Conservation (phyloP, 2,329 filamentous ascomycete genomes). For the Fusarium sp. region DNA sequence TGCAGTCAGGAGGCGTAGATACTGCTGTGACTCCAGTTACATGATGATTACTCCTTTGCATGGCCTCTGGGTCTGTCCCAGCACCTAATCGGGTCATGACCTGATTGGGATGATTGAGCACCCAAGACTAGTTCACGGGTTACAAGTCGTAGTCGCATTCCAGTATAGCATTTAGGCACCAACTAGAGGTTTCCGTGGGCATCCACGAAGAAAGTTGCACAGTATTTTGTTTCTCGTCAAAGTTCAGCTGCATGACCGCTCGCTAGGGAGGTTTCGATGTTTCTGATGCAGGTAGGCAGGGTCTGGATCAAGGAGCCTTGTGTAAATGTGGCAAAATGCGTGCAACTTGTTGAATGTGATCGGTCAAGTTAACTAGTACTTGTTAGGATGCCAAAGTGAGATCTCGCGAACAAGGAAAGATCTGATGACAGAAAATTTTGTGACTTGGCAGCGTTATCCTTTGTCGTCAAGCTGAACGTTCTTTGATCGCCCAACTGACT, state of each 20-base stretch:
- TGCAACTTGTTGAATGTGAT: conserved; percentile 13
- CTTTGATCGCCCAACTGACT: background rate
- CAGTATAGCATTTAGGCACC: background rate
- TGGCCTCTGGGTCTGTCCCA: background rate
- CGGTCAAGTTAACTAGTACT: conserved; percentile 13
- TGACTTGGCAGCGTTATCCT: background rate
- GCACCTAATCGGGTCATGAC: background rate
- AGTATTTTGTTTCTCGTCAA: background rate
- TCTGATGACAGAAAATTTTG: background rate
- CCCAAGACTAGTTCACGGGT: background rate
- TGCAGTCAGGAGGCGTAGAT: background rate
- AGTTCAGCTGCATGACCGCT: background rate
- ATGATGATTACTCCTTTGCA: background rate
- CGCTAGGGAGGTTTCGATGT: too few relatives aligned
- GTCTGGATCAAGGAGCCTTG: background rate
- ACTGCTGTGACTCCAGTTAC: background rate
- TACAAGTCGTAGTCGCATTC: background rate
- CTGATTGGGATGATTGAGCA: background rate
- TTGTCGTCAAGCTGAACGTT: background rate
- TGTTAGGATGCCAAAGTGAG: background rate
- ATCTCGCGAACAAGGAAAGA: background rate
- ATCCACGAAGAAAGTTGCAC: background rate
- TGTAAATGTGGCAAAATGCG: background rate
- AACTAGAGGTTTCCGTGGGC: background rate
- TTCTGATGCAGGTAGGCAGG: background rate